A percentile compares a stretch with the other conserved stretches of the same genome.
Evolutionary conservation across 139 green algal genomes (phyloP).

Genomic region (Pseudopediastrum boryanum): DNA sequence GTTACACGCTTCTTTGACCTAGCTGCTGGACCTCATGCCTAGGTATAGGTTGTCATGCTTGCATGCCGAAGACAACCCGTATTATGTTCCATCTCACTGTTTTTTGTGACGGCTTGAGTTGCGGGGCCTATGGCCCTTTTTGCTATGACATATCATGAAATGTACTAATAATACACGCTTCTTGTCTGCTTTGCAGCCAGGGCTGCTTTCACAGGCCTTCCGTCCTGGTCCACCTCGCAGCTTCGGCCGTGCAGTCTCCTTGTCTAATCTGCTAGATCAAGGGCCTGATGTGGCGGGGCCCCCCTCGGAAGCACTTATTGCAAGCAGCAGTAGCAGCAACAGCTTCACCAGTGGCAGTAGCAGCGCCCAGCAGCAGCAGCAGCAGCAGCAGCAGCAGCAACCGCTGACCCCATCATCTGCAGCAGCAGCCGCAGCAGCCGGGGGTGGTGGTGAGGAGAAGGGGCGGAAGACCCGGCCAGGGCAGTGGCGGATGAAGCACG

Average conservation of each 20-base stretch:
- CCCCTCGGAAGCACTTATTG: too few species aligned
- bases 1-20: too few species aligned
- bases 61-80: too few species aligned
- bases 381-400: constrained; percentile 36
- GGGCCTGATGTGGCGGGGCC: too few species aligned
- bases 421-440: neutral
- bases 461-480: constrained; percentile 24
- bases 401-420: neutral
- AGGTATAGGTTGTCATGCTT: too few species aligned
- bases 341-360: constrained; percentile 6
- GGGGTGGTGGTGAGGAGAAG: neutral
- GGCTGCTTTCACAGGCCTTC: constrained; percentile 54
- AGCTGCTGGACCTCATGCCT: too few species aligned
- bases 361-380: constrained; percentile 12
- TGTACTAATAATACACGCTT: neutral
- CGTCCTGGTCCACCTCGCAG: constrained; percentile 7
- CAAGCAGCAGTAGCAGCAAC: neutral
- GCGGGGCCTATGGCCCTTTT: neutral
- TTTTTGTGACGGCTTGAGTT: too few species aligned
- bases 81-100: too few species aligned
- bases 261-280: constrained; percentile 85
- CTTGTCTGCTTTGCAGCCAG: constrained; percentile 21
- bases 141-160: neutral
- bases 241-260: constrained; percentile 55
- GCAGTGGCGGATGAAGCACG: constrained; percentile 68